A percentile compares a stretch with the other conserved stretches of the same genome.
Conservation (phyloP, 139 green algal species). For the Chlamydomonas eustigma region DNA sequence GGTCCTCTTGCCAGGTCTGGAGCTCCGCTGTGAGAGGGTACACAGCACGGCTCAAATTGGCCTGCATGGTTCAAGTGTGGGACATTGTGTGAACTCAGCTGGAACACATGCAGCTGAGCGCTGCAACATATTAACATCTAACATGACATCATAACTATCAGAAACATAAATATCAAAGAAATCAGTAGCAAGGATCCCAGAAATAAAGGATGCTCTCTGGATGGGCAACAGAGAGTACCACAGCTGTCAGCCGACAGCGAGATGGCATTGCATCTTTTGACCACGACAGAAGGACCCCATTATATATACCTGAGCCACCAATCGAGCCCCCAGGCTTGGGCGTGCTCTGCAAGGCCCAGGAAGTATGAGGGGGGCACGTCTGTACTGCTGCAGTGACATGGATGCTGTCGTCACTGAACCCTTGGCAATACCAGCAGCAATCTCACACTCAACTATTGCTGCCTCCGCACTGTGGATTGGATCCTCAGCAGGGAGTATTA, state of each 20-base stretch:
- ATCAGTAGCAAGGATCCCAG: no score
- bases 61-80: slow-evolving; percentile 12
- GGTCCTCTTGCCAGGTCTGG: slow-evolving; percentile 35
- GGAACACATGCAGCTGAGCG: not conserved
- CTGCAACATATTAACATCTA: not conserved
- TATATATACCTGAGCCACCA: slow-evolving; percentile 32
- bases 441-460: not conserved
- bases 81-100: not conserved
- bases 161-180: no score
- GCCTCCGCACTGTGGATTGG: no score
- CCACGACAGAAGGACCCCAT: no score
- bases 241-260: no score
- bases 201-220: no score
- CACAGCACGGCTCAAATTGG: slow-evolving; percentile 35
- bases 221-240: no score
- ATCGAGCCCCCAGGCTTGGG: slow-evolving; percentile 35
- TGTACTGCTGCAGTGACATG: no score
- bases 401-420: no score
- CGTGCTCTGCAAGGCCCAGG: slow-evolving; percentile 29
- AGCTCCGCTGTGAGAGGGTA: slow-evolving; percentile 39
- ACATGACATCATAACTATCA: no score
- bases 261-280: no score
- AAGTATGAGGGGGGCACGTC: slow-evolving; percentile 24
- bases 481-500: no score
- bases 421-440: not conserved